Base-by-base conservation (phyloP, 2,329 filamentous ascomycete genomes). In the Fusarium beomiforme region DNA sequence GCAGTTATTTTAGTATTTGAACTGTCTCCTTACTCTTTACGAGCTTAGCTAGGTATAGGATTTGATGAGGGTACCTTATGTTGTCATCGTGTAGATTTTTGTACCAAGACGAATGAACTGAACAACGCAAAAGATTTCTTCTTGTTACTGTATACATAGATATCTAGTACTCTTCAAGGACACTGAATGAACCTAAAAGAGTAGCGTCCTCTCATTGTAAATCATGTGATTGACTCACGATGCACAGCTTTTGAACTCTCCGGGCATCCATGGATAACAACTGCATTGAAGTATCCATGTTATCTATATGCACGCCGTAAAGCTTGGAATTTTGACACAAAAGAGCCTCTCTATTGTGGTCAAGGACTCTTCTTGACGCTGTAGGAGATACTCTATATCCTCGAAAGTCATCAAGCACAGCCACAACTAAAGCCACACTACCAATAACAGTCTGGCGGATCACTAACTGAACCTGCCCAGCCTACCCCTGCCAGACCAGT, bases 381-480 rank as follows among this genome's bases (percentile, higher is more conserved):
- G 10, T 2, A 21, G 21, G 10, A 29, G 14, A 9, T 2, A 29
- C n/a, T n/a, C n/a, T n/a, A 21, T 5, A 42, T 14, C 24, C 13
- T 42, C 10, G 21, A 13, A 31, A 23, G 16, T 29, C 33, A 17
- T 23, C 17, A 31, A 12, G 16, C 9, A 16, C 50, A 65, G 53
- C 58, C 69, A 64, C 56, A 42, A 47, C 16, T 13, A 33, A 58
- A 62, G 69, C 69, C 69, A 72, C 51, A 42, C 6, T 12, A 13
- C 58, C 60, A 59, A 58, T 42, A 64, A 53, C 50, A 67, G 64
- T 69, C 57, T 50, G 62, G 73, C 72, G 72, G 67, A 61, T 71
- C 54, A 59, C 43, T 50, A 36, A 59, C 49, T 42, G 56, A 53
- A 43, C 26, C 49, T 43, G 39, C 50, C 55, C 59, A 53, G 39